Evolutionary conservation across 140 eudicot species (phyloP).

Genomic region (Bidens hawaiensis): DNA sequence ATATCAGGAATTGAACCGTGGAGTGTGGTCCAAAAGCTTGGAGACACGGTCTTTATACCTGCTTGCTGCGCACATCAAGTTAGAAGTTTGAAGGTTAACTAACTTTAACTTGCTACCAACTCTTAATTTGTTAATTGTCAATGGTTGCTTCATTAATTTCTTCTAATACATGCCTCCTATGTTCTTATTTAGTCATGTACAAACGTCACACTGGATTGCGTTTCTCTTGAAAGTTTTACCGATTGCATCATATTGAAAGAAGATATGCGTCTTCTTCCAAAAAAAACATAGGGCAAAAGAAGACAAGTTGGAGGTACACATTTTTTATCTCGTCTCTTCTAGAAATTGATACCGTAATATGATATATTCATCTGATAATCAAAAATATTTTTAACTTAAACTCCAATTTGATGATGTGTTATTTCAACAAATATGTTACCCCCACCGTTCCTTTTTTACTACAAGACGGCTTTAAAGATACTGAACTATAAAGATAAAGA

Average conservation of each 20-base stretch:
- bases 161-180: neutral
- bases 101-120: neutral
- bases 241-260: constrained; percentile 15
- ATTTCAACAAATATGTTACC: neutral
- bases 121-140: neutral
- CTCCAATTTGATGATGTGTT: neutral
- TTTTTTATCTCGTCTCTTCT: neutral
- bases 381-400: neutral
- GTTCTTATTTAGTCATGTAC: constrained; percentile 19
- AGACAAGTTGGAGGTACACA: constrained; percentile 23
- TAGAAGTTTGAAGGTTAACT: constrained; percentile 20
- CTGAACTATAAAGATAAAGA: neutral
- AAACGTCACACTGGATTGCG: constrained; percentile 20
- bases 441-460: neutral
- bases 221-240: constrained; percentile 23
- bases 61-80: constrained; percentile 22
- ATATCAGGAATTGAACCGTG: constrained; percentile 26
- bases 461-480: neutral
- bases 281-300: constrained; percentile 23
- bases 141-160: constrained; percentile 1
- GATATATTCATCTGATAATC: neutral
- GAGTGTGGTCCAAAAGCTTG: constrained; percentile 26
- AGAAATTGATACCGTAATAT: neutral
- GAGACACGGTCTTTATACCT: constrained; percentile 22
- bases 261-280: constrained; percentile 22